Conservation (phyloP, 2,329 filamentous ascomycete species). For the Colletotrichum ledebouriae region DNA sequence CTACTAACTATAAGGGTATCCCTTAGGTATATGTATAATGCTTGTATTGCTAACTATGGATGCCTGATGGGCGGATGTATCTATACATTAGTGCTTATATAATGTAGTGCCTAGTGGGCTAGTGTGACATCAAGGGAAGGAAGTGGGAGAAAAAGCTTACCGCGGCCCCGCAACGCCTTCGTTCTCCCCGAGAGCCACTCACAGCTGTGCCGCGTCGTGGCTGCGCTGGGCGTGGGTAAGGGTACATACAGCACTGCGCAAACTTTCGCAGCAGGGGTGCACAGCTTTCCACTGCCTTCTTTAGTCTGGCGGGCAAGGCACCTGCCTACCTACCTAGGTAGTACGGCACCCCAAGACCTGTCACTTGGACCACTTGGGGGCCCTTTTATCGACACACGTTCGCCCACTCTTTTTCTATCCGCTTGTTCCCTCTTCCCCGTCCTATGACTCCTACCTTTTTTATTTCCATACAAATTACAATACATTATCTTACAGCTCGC, state of each 20-base stretch:
- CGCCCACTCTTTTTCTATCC: slow-evolving; percentile 20
- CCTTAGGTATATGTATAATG: too few relatives aligned
- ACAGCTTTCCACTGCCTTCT: slow-evolving; percentile 18
- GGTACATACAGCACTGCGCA: slow-evolving; percentile 26
- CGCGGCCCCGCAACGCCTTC: slow-evolving; percentile 30
- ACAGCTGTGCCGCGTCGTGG: not conserved
- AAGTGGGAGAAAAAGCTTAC: slow-evolving; percentile 10
- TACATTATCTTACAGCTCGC: not conserved
- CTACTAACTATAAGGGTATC: too few relatives aligned
- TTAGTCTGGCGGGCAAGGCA: not conserved
- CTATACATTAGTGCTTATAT: too few relatives aligned
- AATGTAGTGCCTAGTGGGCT: too few relatives aligned
- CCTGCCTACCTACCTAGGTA: not conserved
- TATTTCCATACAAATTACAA: slow-evolving; percentile 22
- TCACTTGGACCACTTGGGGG: slow-evolving; percentile 29
- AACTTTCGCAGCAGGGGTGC: slow-evolving; percentile 2
- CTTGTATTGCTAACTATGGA: too few relatives aligned
- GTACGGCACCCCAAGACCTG: slow-evolving; percentile 21
- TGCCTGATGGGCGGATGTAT: too few relatives aligned
- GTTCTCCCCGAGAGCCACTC: slow-evolving; percentile 26
- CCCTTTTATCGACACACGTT: slow-evolving; percentile 38
- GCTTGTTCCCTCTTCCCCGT: not conserved
- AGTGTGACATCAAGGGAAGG: too few relatives aligned
- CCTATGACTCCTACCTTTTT: slow-evolving; percentile 7
- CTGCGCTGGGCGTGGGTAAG: slow-evolving; percentile 28